Evolutionary conservation across 805 yeast genomes (phyloP), one percentile per base, ranked within the genome.

Genomic region (Candida nitratophila): DNA sequence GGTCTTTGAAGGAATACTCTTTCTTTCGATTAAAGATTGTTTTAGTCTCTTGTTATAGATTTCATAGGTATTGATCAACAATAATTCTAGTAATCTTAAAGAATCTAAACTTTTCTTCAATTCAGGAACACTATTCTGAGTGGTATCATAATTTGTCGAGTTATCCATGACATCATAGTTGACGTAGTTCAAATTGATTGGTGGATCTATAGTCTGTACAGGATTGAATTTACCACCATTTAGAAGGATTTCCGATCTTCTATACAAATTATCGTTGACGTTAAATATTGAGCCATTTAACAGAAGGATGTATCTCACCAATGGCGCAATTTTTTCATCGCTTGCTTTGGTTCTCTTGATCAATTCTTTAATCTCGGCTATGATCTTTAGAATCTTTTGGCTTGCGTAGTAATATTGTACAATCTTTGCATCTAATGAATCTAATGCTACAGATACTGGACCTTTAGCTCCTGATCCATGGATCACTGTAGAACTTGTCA

Each of bases 321-420:
- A 48, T 1, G 74, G 70, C 20, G 64, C 59, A 24, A 63, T 50
- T 5, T 53, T 45, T 2, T 49, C 47, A 3, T 30, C 21, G 2
- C 47, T 47, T 3, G 53, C 44, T 4, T 51, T 47, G 14, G 47
- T 59, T 44, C 24, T 50, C 45, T 38, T 47, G 42, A 41, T 50
- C 46, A 37, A 50, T 40, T 16, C 53, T 48, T 46, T 61, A 46
- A 71, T 47, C n/a, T 74, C 51, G 21, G 67, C 56, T 16, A 66
- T 57, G 3, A 63, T 47, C 30, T 61, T 59, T 32, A 64, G 64
- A 22, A 80, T 53, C 53, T 79, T 80, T 44, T 61, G 55, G 3
- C 73, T 63, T 10, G 79, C 75, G 51, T 77, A 77, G 44, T 71
- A 73, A 57, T 74, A 83, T 56, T 83, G 86, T 3, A 82, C 59